Evolutionary conservation across 1,284 basidiomycete species (phyloP), one percentile per base, ranked within the genome.

Genomic region (Anthracocystis setariae): DNA sequence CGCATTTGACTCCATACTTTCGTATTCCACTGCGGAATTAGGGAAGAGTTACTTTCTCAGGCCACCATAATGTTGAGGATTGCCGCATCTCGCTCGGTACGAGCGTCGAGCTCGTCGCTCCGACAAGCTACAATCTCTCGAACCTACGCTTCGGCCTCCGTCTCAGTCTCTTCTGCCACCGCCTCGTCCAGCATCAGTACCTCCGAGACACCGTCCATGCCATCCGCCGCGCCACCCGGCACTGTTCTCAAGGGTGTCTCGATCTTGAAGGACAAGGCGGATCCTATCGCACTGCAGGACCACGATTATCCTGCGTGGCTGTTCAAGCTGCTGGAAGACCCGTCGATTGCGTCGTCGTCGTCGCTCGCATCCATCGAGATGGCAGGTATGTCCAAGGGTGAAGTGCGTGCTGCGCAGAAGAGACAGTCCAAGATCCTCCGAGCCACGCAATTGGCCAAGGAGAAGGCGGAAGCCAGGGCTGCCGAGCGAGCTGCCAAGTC

Each of bases 291-390:
- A 1, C 84, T 88, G 12, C 86, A 90, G 3, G 94, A 97, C 83
- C 89, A 91, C 37, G 88, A 90, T 76, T 96, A 97, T 83, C 94
- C 94, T 1, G 82, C 87, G 4, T 96, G 94, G 94, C 84, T 97
- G 43, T 97, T 93, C 92, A 89, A 87, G 21, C 82, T 94, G 42
- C 84, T 92, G 9, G 82, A 80, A 27, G 77, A 78, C 39, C 69
- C 77, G 0, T 67, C 70, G 7, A 69, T 73, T 40, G 56, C 63
- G 2, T 64, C 69, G 12, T 56, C 60, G 12, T 76, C 76, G 8
- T 69, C 76, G 13, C 62, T 79, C 12, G 61, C 70, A 9, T 72
- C 71, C 17, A 71, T 76, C 35, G 77, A 76, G 38, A 73, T 75
- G 45, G 78, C 75, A 1, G 76, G 76, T 25, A 75, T 80, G 75